Conservation (phyloP, 2,329 filamentous ascomycete species). For the Pezicula rhizophila region DNA sequence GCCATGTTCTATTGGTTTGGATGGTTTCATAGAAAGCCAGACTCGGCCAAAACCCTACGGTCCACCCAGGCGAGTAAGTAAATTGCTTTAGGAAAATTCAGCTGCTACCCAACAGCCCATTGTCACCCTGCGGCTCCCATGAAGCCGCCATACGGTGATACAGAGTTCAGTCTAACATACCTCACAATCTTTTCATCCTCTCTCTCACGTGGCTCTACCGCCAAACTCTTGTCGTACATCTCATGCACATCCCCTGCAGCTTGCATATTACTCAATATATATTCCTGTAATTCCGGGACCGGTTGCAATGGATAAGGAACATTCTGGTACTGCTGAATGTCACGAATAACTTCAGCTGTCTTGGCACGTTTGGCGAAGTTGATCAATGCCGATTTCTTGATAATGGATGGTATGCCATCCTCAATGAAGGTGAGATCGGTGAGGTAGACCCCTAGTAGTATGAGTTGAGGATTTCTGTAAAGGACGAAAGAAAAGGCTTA, state of each 20-base stretch:
- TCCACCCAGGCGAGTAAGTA: constrained; percentile 20
- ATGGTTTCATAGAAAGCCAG: constrained; percentile 48
- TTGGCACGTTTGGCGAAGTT: constrained; percentile 98
- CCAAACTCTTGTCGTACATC: constrained; percentile 97
- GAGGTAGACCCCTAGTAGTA: constrained; percentile 72
- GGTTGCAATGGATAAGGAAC: constrained; percentile 89
- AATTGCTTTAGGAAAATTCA: constrained; percentile 12
- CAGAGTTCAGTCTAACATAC: constrained; percentile 32
- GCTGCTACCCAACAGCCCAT: neutral
- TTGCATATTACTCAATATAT: constrained; percentile 95
- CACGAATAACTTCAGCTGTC: constrained; percentile 95
- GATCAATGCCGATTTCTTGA: constrained; percentile 94
- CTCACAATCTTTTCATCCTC: constrained; percentile 99
- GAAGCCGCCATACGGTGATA: constrained; percentile 15
- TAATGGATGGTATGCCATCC: constrained; percentile 91
- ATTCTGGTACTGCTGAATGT: constrained; percentile 98
- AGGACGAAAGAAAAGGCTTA: constrained; percentile 36
- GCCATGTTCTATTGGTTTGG: neutral
- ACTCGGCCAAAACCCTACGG: constrained; percentile 52
- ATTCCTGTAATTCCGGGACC: constrained; percentile 89
- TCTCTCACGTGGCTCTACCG: constrained; percentile 87
- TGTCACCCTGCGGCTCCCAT: neutral
- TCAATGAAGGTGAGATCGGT: constrained; percentile 98
- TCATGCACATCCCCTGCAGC: constrained; percentile 93
- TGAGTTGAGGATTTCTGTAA: constrained; percentile 7